These are phyloP conservation scores for Leptographium radiaticola DNA, from an alignment of 2,329 filamentous ascomycete species.

Conservation along the genomic window DNA sequence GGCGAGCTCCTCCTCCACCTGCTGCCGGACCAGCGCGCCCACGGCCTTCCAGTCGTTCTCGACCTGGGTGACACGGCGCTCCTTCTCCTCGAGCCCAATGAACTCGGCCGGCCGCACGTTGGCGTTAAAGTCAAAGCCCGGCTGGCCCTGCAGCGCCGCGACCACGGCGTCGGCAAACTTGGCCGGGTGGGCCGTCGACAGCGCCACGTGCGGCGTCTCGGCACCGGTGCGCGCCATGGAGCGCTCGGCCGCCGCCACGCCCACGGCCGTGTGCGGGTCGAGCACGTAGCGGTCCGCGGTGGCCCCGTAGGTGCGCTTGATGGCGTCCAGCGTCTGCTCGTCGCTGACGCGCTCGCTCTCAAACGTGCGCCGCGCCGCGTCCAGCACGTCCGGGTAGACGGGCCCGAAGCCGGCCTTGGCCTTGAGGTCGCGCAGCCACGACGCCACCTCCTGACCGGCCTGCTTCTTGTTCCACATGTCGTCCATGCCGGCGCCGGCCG, in stretches of 20 bases:
- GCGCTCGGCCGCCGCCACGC: conserved; percentile 61
- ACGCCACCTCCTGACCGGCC: conserved; percentile 61
- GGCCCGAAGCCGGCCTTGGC: conserved; percentile 64
- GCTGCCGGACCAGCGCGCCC: conserved; percentile 58
- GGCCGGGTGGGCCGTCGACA: conserved; percentile 89
- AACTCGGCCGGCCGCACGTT: conserved; percentile 75
- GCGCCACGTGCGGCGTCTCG: conserved; percentile 58
- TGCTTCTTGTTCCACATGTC: conserved; percentile 53
- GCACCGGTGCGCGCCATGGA: conserved; percentile 44
- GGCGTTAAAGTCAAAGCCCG: conserved; percentile 61
- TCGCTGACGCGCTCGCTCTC: conserved; percentile 64
- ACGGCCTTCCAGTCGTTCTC: conserved; percentile 63
- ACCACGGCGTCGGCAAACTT: conserved; percentile 87
- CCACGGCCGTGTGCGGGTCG: conserved; percentile 87
- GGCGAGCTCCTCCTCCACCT: conserved; percentile 53
- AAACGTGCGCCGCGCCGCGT: conserved; percentile 60
- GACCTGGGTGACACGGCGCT: conserved; percentile 59
- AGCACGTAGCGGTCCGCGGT: conserved; percentile 51
- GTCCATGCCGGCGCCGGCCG: conserved; percentile 44
- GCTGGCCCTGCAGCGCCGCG: conserved; percentile 55
- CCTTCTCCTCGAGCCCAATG: conserved; percentile 60
- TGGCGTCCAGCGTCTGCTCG: conserved; percentile 54
- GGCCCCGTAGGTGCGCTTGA: conserved; percentile 38
- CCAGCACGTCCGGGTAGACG: conserved; percentile 62
- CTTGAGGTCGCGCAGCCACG: conserved; percentile 75